Evolutionary conservation across 2,329 filamentous ascomycete species (phyloP), one percentile per base, ranked within the genome.

Genomic region (Orbilia brochopaga): DNA sequence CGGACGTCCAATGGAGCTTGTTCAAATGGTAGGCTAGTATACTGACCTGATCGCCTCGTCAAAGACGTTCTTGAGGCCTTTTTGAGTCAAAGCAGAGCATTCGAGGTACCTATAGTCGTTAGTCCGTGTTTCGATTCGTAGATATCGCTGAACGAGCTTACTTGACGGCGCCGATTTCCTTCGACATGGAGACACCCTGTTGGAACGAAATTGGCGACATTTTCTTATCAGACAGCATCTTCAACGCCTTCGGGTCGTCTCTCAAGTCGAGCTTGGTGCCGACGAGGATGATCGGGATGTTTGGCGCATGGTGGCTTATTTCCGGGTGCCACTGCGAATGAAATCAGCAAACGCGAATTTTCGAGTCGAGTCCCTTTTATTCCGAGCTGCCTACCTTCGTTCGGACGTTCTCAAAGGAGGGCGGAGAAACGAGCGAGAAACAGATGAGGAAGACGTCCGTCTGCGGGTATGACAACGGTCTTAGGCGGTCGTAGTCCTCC

Each of bases 261-360:
- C 94, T 91, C 80, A 99, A 85, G 90, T 99, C 94, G 88, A 94
- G 96, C 89, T 99, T 99, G 86, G 93, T 97, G 76, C 94, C 94
- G 77, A 99, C 94, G 73, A 99, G 90, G 82, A 99, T 96, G 83
- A 97, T 97, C 78, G 94, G 94, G 73, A 97, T 90, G 77, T 94
- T 92, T 81, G 94, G 91, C 87, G 94, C 99, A 86, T 97, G 97
- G 84, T 99, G 94, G 80, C 97, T 89, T 78, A 99, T 94, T 83
- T 99, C 94, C 76, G 94, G 97, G 82, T 97, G 97, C 94, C 94
- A 99, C 94, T 99, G 97, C 93, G 82, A 97, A 97, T 74, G 92
- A 96, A 76, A 19, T 70, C 56, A 51, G 51, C 52, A 75, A 76
- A 75, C 75, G 73, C 59, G 57, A n/a, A 7, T 46, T 32, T 27